Conservation (phyloP, 2,329 filamentous ascomycete genomes). For the Fusarium sp. region DNA sequence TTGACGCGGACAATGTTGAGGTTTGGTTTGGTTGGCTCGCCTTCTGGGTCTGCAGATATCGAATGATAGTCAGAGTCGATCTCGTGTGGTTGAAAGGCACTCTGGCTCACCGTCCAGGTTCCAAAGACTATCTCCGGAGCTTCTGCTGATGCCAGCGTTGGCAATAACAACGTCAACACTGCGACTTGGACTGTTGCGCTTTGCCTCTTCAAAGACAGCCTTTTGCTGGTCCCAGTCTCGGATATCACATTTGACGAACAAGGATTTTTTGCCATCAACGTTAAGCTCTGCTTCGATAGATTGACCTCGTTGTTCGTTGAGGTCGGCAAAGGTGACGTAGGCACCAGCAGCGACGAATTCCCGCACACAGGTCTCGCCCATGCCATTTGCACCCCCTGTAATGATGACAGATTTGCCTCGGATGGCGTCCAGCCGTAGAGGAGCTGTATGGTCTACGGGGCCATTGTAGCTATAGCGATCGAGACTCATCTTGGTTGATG, state of each 20-base stretch:
- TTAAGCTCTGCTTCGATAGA: conserved; percentile 50
- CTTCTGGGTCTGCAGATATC: conserved; percentile 19
- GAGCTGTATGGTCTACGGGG: conserved; percentile 31
- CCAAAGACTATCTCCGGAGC: conserved; percentile 53
- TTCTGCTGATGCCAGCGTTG: conserved; percentile 58
- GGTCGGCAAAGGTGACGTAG: conserved; percentile 56
- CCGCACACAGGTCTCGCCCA: conserved; percentile 52
- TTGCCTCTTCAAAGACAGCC: conserved; percentile 55
- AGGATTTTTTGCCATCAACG: conserved; percentile 30
- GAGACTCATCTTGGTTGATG: conserved; percentile 10
- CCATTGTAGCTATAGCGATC: conserved; percentile 36
- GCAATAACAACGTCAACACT: conserved; percentile 61
- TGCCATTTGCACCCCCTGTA: conserved; percentile 60
- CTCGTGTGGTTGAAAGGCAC: not conserved
- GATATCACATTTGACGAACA: conserved; percentile 57
- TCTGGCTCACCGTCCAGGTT: conserved; percentile 48
- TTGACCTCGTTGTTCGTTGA: conserved; percentile 49
- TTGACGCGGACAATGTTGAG: conserved; percentile 57
- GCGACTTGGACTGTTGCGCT: conserved; percentile 49
- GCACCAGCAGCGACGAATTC: conserved; percentile 53
- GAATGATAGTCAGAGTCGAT: not conserved
- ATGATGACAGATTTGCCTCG: conserved; percentile 60
- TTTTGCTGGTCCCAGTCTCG: conserved; percentile 58
- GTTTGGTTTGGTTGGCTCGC: conserved; percentile 51
- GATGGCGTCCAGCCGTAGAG: conserved; percentile 31